Conservation (phyloP, 1,139 yeast species). For the Sugiyamaella japonica region DNA sequence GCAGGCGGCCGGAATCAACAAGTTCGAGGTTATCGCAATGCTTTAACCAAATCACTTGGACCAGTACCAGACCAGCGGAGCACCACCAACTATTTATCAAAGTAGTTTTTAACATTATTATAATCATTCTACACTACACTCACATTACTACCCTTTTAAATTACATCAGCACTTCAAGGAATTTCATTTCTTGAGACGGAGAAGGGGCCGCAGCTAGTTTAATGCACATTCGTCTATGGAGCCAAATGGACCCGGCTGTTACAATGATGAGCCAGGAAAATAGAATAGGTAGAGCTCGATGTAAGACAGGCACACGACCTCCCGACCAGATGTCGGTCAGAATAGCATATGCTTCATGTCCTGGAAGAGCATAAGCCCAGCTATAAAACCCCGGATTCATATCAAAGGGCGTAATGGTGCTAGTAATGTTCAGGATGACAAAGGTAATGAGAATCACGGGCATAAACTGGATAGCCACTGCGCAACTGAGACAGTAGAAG, state of each 20-base stretch:
- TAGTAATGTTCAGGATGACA: constrained; percentile 21
- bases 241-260: not conserved
- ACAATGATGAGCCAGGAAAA: constrained; percentile 21
- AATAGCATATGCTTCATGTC: constrained; percentile 56
- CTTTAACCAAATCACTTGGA: not conserved
- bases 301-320: constrained; percentile 53
- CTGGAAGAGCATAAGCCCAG: constrained; percentile 25
- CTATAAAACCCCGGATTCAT: constrained; percentile 24
- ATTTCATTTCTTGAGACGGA: not conserved
- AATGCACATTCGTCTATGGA: constrained; percentile 6
- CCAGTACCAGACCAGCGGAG: not conserved
- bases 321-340: constrained; percentile 54
- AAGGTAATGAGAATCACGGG: constrained; percentile 22
- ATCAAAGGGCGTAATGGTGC: constrained; percentile 21
- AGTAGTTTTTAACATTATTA: no score
- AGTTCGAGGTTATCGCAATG: constrained; percentile 4
- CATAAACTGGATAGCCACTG: constrained; percentile 18
- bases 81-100: not conserved
- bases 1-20: constrained; percentile 5
- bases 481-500: constrained; percentile 16
- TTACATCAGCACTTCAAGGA: no score
- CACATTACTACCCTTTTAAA: no score
- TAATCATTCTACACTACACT: no score
- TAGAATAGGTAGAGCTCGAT: constrained; percentile 24
- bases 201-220: not conserved